Evolutionary conservation across 73 alveolate genomes (phyloP), one percentile per base, ranked within the genome.

Genomic region (Paramecium sonneborni): DNA sequence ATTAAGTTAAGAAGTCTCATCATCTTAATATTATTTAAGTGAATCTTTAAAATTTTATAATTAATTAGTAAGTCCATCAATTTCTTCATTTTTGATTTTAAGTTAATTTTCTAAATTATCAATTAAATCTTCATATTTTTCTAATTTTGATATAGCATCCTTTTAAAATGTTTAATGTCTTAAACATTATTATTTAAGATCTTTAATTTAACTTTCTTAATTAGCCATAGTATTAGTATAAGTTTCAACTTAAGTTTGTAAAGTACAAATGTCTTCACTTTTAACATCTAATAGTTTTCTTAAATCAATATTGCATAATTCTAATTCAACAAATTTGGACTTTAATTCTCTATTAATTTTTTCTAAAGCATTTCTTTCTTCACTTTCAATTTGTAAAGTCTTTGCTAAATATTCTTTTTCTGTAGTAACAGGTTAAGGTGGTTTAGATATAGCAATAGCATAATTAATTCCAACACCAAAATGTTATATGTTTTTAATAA

Each of bases 301-400:
- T 9, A 41, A 43, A 43, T 79, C 90, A 1, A 6, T 79, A 23
- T 39, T 79, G 8, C 41, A 41, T 43, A 12, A 79, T 34, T 79
- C 90, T 1, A 24, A 23, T 41, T 79, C 90, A 9, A 43, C 44
- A 18, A 79, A 79, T 43, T 46, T 79, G 20, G 41, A 41, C 15
- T 79, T 79, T 10, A 79, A 24, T 23, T 79, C 90, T 24, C 90
- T 43, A 79, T 79, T 79, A 5, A 79, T 79, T 10, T 44, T 79
- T 79, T 79, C 90, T 43, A 79, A 46, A 21, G 90, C 90, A 41
- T 8, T 39, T 46, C 90, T 79, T 79, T 79, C 90, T 5, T 79
- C 90, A 43, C 76, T 43, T 46, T 79, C 90, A 20, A 79, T 79
- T 46, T 79, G 24, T 18, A 79, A 12, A 24, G 90, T 79, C 55